Percentiles rank a stretch among this genome's conserved stretches.
These are phyloP conservation scores for Tetrastigma voinierianum DNA, from an alignment of 164 flowering plant genomes.

Conservation along the genomic window DNA sequence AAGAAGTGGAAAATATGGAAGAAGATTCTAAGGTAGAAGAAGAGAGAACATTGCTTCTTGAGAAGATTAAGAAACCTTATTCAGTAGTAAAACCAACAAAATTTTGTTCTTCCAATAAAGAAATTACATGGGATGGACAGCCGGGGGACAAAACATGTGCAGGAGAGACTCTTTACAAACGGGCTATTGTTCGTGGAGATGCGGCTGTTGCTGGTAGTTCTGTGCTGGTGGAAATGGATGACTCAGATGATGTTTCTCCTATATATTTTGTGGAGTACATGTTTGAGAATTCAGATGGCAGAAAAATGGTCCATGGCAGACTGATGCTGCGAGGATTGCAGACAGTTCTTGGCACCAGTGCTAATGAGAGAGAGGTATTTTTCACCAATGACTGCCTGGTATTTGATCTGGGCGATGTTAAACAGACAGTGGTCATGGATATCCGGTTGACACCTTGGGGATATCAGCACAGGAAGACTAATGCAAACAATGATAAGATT, in stretches of 20 bases:
- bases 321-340: slow-evolving; percentile 59
- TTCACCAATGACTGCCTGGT: slow-evolving; percentile 74
- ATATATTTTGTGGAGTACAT: slow-evolving; percentile 84
- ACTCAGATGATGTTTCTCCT: slow-evolving; percentile 34
- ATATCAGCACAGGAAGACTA: slow-evolving; percentile 72
- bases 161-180: slow-evolving; percentile 50
- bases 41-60: too few relatives aligned
- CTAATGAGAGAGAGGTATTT: slow-evolving; percentile 85
- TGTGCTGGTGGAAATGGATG: slow-evolving; percentile 52
- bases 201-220: slow-evolving; percentile 51
- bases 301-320: slow-evolving; percentile 86
- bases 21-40: too few relatives aligned
- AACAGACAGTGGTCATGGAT: slow-evolving; percentile 45
- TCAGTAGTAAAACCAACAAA: too few relatives aligned
- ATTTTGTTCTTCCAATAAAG: too few relatives aligned
- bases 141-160: slow-evolving; percentile 45
- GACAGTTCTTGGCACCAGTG: slow-evolving; percentile 78
- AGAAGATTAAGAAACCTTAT: too few relatives aligned
- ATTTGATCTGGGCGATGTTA: slow-evolving; percentile 55
- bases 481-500: slow-evolving; percentile 41
- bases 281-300: slow-evolving; percentile 61
- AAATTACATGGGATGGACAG: too few relatives aligned
- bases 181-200: slow-evolving; percentile 58
- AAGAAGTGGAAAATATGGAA: too few relatives aligned
- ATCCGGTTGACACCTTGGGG: slow-evolving; percentile 65